Evolutionary conservation across 2,329 filamentous ascomycete species (phyloP), one percentile per base, ranked within the genome.

Genomic region (Cladophialophora carrionii): DNA sequence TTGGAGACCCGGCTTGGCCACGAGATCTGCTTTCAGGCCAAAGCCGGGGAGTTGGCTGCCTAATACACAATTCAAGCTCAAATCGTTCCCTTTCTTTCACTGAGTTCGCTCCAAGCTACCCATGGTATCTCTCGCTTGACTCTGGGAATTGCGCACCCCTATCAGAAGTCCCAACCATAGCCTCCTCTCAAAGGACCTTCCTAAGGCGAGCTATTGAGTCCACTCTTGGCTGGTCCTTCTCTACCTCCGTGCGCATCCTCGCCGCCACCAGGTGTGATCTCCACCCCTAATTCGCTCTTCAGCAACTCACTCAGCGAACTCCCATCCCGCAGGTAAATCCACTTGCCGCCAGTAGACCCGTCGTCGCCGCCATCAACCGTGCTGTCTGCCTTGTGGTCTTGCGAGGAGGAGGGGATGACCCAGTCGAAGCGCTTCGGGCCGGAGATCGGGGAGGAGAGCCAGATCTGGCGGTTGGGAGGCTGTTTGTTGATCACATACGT

Each of bases 401-500:
- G 90, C 34, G 85, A 83, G 72, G 95, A 91, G 64, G 88, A 77
- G 63, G 82, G 72, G 57, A 93, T 76, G 62, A 96, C 90, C 85
- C 91, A 99, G 78, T 98, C 93, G 80, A 89, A 99, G 64, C 94
- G 88, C 80, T 97, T 97, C 14, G 95, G 95, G 0, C 95, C 95
- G 5, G 91, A 93, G 61, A 92, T 82, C 3, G 95, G 95, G 51
- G 92, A 96, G 43, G 91, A 95, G 53, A 98, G 87, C 95, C 95
- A 99, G 75, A 99, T 96, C 76, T 89, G 95, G 82, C 92, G 95
- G 83, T 97, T 98, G 22, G 94, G 92, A 0, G 95, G 95, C 78
- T 99, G 95, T 79, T 99, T 99, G 85, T 99, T 99, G 80, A 99
- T 85, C 66, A 99, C 91, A 76, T 96, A 99, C 32, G 87, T 94